Conservation (phyloP, 2,329 filamentous ascomycete species). For the Colletotrichum karsti region DNA sequence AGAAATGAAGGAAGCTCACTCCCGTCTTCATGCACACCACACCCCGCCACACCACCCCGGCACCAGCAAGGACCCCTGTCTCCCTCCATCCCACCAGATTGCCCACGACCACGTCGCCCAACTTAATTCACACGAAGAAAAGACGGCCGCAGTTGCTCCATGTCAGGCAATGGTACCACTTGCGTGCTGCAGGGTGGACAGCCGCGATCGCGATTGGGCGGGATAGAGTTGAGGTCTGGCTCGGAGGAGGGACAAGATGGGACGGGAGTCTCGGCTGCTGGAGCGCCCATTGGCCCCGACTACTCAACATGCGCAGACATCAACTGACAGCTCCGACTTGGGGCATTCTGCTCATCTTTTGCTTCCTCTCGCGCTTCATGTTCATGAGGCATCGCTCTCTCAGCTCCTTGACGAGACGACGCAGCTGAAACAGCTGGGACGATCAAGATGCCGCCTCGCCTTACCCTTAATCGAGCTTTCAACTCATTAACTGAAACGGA, state of each 20-base stretch:
- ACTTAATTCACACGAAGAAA: not conserved
- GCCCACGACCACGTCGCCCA: not conserved
- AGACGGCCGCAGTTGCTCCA: slow-evolving; percentile 11
- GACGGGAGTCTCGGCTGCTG: not conserved
- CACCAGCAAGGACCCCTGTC: not conserved
- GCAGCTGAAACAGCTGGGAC: not conserved
- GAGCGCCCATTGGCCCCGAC: not conserved
- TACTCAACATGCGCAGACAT: not conserved
- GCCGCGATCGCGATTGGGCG: slow-evolving; percentile 10
- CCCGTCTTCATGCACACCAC: not conserved
- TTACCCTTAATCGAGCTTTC: not conserved
- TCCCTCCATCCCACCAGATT: slow-evolving; percentile 14
- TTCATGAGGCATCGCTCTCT: not conserved
- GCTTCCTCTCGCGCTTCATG: not conserved
- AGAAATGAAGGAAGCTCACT: not conserved
- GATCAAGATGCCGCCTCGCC: not conserved
- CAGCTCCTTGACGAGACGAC: not conserved
- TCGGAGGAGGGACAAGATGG: not conserved
- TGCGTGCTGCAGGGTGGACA: not conserved
- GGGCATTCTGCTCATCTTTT: not conserved
- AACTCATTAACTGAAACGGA: not conserved
- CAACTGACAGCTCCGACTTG: not conserved
- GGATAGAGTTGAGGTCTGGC: not conserved
- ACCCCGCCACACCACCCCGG: not conserved
- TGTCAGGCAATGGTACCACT: slow-evolving; percentile 7